phyloP scores from a whole-genome alignment of 768 basidiomycete species.

The Pholiota microspora region DNA sequence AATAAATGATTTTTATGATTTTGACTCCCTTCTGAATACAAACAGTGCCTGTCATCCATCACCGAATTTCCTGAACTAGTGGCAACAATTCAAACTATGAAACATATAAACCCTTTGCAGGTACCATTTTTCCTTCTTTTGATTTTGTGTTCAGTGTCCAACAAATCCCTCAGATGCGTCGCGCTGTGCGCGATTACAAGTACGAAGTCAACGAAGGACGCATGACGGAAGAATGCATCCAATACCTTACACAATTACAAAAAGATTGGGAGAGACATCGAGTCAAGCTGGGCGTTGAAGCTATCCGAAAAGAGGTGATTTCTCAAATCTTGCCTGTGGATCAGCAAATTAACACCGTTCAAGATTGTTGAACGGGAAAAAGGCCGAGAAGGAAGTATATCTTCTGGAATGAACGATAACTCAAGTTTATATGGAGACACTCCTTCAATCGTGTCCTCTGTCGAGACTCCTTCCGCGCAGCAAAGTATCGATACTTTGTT shows the following conservation, averaged over 20 bases:
- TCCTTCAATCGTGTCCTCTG: conserved; percentile 33
- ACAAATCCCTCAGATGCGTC: conserved; percentile 64
- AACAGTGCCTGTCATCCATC: conserved; percentile 82
- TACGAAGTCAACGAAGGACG: conserved; percentile 90
- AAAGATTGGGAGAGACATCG: conserved; percentile 97
- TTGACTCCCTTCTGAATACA: neutral
- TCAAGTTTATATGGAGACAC: conserved; percentile 28
- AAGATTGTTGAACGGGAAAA: conserved; percentile 71
- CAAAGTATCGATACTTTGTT: conserved; percentile 79
- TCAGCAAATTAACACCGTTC: neutral
- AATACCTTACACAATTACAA: conserved; percentile 93
- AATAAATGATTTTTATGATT: neutral
- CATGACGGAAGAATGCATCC: conserved; percentile 94
- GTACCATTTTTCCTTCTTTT: conserved; percentile 30
- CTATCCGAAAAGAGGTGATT: conserved; percentile 75
- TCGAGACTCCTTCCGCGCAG: conserved; percentile 37
- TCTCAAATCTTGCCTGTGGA: neutral
- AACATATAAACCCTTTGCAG: conserved; percentile 88
- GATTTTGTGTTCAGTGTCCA: neutral
- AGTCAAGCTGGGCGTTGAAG: conserved; percentile 83
- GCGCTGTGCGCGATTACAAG: conserved; percentile 89
- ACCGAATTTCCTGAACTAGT: conserved; percentile 85
- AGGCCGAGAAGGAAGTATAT: conserved; percentile 59
- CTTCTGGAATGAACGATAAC: conserved; percentile 46
- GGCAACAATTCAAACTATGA: conserved; percentile 86